Evolutionary conservation across 108 stramenopile genomes (phyloP).

Genomic region (Cyclotella kingstonii): DNA sequence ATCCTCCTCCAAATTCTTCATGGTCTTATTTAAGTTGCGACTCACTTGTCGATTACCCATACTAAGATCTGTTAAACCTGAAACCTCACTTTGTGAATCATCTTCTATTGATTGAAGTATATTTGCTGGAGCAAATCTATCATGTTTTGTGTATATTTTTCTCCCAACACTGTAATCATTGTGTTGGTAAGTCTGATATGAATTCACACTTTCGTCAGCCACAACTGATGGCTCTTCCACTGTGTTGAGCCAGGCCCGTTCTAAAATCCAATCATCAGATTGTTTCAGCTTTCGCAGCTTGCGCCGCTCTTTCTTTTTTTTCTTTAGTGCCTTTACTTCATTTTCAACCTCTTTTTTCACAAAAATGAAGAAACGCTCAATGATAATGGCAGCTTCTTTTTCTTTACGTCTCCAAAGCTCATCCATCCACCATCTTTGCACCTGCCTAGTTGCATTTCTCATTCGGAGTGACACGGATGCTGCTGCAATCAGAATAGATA

Average conservation of each 20-base stretch:
- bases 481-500: slow-evolving; percentile 37
- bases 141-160: slow-evolving; percentile 10
- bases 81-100: slow-evolving; percentile 35
- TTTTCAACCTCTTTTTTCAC: slow-evolving; percentile 46
- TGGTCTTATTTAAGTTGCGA: slow-evolving; percentile 30
- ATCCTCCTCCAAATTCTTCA: slow-evolving; percentile 23
- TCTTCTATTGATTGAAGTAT: slow-evolving; percentile 19
- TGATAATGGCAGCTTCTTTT: slow-evolving; percentile 40
- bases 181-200: slow-evolving; percentile 14
- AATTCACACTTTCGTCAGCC: slow-evolving; percentile 4
- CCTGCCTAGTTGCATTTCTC: slow-evolving; percentile 54
- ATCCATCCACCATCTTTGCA: slow-evolving; percentile 72
- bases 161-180: neutral
- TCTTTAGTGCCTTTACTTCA: slow-evolving; percentile 41
- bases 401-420: slow-evolving; percentile 38
- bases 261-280: slow-evolving; percentile 57
- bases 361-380: slow-evolving; percentile 47
- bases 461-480: slow-evolving; percentile 48
- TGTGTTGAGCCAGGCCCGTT: slow-evolving; percentile 63
- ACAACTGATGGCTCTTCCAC: slow-evolving; percentile 39
- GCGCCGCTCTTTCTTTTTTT: slow-evolving; percentile 51
- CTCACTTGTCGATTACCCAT: slow-evolving; percentile 33
- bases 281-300: slow-evolving; percentile 46
- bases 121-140: slow-evolving; percentile 5
- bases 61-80: slow-evolving; percentile 27